Conservation (phyloP, 441 rosid species). For the Manihot esculenta region DNA sequence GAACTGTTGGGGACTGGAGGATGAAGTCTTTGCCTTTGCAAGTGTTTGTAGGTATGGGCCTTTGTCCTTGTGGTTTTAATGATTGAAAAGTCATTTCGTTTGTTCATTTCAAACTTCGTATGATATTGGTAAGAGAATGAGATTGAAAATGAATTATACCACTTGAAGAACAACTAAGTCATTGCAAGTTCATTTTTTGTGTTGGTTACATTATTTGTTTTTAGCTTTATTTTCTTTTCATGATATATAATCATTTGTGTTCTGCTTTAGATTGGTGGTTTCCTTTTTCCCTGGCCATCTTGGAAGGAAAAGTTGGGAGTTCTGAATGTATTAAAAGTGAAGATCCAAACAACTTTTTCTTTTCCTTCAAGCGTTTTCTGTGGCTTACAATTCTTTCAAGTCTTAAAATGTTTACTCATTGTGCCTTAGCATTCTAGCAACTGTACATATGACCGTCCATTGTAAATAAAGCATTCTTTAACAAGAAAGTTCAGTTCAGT, state of each 20-base stretch:
- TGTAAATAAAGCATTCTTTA: not conserved
- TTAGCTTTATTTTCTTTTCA: constrained; percentile 4
- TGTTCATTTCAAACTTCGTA: not conserved
- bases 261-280: not conserved
- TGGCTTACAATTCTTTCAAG: not conserved
- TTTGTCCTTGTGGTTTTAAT: constrained; percentile 6
- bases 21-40: constrained; percentile 57
- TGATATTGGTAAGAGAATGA: not conserved
- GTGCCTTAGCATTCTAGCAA: not conserved
- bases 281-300: not conserved
- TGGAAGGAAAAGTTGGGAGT: not conserved
- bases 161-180: not conserved
- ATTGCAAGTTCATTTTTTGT: not conserved
- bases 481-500: not conserved
- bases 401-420: not conserved
- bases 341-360: not conserved
- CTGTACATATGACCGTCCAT: not conserved
- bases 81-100: not conserved
- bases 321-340: too few relatives aligned
- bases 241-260: not conserved
- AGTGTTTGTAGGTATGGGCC: constrained; percentile 57
- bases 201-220: not conserved
- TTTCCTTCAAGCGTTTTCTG: not conserved
- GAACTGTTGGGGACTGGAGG: constrained; percentile 78
- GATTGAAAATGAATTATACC: not conserved